phyloP scores from a whole-genome alignment of 2,329 filamentous ascomycete species.

The Penicillium aurantiogriseum region DNA sequence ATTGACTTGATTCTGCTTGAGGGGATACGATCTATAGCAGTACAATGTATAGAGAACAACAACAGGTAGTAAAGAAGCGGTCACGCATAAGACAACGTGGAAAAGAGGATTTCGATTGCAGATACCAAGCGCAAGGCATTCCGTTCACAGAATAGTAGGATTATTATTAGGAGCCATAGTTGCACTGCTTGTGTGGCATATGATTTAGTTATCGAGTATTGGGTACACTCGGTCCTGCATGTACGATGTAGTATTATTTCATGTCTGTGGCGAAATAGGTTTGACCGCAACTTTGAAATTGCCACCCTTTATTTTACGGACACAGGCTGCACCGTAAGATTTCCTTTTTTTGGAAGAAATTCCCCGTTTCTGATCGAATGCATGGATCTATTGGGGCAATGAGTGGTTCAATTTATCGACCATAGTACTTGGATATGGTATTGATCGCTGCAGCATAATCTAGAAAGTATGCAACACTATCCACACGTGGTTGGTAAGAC shows the following conservation, averaged over 20 bases:
- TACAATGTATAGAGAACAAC: background rate
- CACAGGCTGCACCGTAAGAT: background rate
- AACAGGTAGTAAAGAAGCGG: background rate
- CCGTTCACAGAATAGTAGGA: background rate
- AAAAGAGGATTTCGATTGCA: background rate
- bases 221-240: background rate
- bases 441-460: background rate
- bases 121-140: background rate
- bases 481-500: slow-evolving; percentile 5
- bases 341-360: background rate
- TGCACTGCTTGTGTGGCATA: background rate
- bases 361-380: background rate
- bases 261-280: slow-evolving; percentile 20
- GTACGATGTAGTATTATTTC: background rate
- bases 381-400: background rate
- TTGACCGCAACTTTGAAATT: slow-evolving; percentile 30
- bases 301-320: slow-evolving; percentile 17
- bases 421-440: background rate
- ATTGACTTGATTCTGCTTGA: background rate
- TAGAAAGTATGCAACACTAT: background rate
- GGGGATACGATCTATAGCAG: background rate
- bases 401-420: background rate
- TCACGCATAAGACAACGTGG: slow-evolving; percentile 1
- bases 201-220: background rate
- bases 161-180: background rate